Percentiles rank a stretch among this genome's conserved stretches.
Evolutionary conservation across 495 filamentous ascomycete genomes (phyloP).

Genomic region (Hyaloscypha finlandica): DNA sequence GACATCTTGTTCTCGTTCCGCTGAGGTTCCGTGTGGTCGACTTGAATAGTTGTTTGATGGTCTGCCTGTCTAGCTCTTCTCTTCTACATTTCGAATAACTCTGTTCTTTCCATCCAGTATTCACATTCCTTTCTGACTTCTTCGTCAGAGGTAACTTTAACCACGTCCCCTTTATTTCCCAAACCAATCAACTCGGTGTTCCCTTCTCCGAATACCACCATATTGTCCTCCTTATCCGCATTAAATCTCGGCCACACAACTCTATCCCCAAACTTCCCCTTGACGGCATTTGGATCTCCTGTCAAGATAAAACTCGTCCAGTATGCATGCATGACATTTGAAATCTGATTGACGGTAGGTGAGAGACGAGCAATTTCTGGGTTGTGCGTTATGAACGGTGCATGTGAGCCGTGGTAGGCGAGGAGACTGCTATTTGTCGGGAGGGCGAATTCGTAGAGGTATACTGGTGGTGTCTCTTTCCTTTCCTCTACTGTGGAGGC

Average conservation of each 20-base stretch:
- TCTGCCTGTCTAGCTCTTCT: too few species aligned
- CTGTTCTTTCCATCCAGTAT: conserved; percentile 54
- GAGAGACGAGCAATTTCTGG: conserved; percentile 41
- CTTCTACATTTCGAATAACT: conserved; percentile 13
- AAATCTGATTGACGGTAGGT: conserved; percentile 47
- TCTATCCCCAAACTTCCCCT: conserved; percentile 12
- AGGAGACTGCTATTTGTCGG: conserved; percentile 46
- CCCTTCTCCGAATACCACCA: conserved; percentile 58
- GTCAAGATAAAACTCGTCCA: conserved; percentile 56
- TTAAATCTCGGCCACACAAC: conserved; percentile 25
- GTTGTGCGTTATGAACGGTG: conserved; percentile 57
- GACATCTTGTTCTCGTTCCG: too few species aligned
- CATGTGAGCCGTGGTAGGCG: conserved; percentile 63
- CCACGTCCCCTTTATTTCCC: conserved; percentile 42
- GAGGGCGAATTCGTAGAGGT: conserved; percentile 62
- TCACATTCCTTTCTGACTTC: conserved; percentile 51
- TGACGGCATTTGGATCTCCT: conserved; percentile 52
- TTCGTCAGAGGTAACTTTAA: conserved; percentile 43
- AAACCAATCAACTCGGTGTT: conserved; percentile 60
- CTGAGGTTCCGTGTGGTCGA: too few species aligned
- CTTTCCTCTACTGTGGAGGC: neutral
- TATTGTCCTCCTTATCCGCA: conserved; percentile 29
- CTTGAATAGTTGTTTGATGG: too few species aligned
- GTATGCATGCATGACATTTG: conserved; percentile 55
- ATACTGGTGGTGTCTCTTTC: conserved; percentile 42